Conservation (phyloP, 148 eudicot species). For the Rhododendron williamsianum region DNA sequence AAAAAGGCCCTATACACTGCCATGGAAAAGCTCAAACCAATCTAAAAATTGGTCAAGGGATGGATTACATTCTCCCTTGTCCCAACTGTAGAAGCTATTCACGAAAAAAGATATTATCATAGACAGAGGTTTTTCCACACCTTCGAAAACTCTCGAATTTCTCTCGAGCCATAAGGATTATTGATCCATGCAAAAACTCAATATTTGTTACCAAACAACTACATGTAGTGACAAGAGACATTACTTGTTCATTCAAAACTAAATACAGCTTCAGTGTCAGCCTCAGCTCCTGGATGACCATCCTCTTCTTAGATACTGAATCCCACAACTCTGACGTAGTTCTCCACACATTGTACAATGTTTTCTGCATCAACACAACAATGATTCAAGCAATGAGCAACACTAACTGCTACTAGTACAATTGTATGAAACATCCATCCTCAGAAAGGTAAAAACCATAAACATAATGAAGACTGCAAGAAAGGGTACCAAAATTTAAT, state of each 20-base stretch:
- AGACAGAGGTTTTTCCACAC: no score
- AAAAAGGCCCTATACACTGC: no score
- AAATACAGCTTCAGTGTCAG: slow-evolving; percentile 54
- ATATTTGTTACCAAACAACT: neutral
- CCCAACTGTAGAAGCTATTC: no score
- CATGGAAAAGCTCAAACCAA: no score
- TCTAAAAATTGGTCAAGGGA: no score
- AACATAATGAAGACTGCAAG: neutral
- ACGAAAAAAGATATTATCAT: no score
- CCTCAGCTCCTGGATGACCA: slow-evolving; percentile 47
- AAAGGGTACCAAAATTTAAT: neutral
- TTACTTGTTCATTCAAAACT: slow-evolving; percentile 62
- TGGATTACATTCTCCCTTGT: no score
- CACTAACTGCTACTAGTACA: neutral
- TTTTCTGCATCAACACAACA: slow-evolving; percentile 48
- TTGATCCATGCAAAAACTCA: neutral
- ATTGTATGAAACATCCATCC: neutral
- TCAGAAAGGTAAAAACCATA: neutral
- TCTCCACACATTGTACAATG: slow-evolving; percentile 64
- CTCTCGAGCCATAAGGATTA: neutral
- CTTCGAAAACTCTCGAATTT: no score
- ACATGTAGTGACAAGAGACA: slow-evolving; percentile 6
- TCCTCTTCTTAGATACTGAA: slow-evolving; percentile 50
- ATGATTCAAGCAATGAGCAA: slow-evolving; percentile 5
- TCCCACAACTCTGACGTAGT: slow-evolving; percentile 58